Conservation (phyloP, 2,329 filamentous ascomycete species). For the Diaporthe ampelina region DNA sequence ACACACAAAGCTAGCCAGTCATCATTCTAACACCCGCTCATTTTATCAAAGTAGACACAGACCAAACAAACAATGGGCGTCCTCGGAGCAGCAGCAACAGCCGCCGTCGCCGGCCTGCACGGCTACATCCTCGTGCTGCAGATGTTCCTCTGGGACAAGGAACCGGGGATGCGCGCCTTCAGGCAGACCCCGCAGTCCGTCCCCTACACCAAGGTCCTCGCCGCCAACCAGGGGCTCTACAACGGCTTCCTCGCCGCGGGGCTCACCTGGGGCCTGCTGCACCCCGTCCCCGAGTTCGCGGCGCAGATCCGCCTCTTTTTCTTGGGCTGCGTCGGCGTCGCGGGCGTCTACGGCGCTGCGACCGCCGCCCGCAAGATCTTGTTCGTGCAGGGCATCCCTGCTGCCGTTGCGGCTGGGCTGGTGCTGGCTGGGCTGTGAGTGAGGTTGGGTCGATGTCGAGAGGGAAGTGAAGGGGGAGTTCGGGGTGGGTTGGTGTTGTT, state of each 20-base stretch:
- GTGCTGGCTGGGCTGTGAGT: conserved; percentile 1
- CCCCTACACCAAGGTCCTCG: conserved; percentile 58
- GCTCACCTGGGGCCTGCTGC: conserved; percentile 61
- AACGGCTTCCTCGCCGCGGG: conserved; percentile 67
- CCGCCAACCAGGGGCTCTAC: conserved; percentile 66
- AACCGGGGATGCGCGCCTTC: conserved; percentile 61
- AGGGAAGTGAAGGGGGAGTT: neutral
- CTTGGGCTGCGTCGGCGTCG: conserved; percentile 59
- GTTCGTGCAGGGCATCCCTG: conserved; percentile 58
- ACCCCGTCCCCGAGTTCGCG: conserved; percentile 58
- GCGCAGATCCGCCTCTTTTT: conserved; percentile 63
- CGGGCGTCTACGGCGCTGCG: conserved; percentile 60
- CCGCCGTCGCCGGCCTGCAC: conserved; percentile 58
- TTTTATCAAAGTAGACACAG: no score
- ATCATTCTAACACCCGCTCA: no score
- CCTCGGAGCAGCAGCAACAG: conserved; percentile 48
- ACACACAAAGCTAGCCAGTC: no score
- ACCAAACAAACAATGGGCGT: neutral
- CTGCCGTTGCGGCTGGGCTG: conserved; percentile 42
- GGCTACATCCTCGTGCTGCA: conserved; percentile 64
- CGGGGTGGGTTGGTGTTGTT: no score
- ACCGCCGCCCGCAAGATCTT: conserved; percentile 59
- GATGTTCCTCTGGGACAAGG: conserved; percentile 64
- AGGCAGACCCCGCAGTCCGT: conserved; percentile 60
- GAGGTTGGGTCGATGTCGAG: no score